A percentile compares a stretch with the other conserved stretches of the same genome.
phyloP scores from a whole-genome alignment of 495 filamentous ascomycete species.

The Penicillium cosmopolitanum region DNA sequence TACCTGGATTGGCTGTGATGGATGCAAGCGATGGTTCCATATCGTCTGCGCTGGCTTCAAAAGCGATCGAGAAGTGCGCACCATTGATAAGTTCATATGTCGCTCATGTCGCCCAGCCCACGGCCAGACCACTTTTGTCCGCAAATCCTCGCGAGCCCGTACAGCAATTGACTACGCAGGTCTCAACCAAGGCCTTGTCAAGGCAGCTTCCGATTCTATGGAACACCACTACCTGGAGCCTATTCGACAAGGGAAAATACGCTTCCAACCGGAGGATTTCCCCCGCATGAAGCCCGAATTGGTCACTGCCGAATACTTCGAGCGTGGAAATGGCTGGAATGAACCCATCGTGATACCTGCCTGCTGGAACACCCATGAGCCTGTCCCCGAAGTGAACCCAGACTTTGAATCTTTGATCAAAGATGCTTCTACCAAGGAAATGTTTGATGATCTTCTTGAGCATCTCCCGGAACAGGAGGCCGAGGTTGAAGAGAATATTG shows the following conservation, averaged over 20 bases:
- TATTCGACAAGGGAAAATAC: constrained; percentile 68
- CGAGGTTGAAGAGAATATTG: constrained; percentile 51
- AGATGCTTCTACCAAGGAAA: constrained; percentile 45
- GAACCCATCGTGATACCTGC: constrained; percentile 75
- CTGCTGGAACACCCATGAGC: constrained; percentile 61
- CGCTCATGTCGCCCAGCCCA: constrained; percentile 58
- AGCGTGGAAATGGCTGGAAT: constrained; percentile 67
- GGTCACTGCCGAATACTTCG: constrained; percentile 68
- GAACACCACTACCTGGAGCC: constrained; percentile 76
- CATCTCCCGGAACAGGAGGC: constrained; percentile 38
- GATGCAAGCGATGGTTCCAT: constrained; percentile 76
- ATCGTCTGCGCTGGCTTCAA: constrained; percentile 74
- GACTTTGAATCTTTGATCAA: constrained; percentile 40
- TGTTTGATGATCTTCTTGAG: constrained; percentile 53
- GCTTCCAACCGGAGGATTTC: constrained; percentile 65
- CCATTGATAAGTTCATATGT: constrained; percentile 76
- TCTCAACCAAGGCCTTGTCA: constrained; percentile 72
- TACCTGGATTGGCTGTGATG: constrained; percentile 77
- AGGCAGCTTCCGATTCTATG: constrained; percentile 67
- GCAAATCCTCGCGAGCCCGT: constrained; percentile 66
- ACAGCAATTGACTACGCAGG: constrained; percentile 77
- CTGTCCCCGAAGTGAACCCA: constrained; percentile 23
- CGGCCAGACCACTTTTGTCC: constrained; percentile 67
- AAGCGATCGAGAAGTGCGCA: constrained; percentile 67
- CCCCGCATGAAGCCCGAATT: constrained; percentile 70